Conservation (phyloP, 2,329 filamentous ascomycete genomes). For the Akanthomyces uredinophilus region DNA sequence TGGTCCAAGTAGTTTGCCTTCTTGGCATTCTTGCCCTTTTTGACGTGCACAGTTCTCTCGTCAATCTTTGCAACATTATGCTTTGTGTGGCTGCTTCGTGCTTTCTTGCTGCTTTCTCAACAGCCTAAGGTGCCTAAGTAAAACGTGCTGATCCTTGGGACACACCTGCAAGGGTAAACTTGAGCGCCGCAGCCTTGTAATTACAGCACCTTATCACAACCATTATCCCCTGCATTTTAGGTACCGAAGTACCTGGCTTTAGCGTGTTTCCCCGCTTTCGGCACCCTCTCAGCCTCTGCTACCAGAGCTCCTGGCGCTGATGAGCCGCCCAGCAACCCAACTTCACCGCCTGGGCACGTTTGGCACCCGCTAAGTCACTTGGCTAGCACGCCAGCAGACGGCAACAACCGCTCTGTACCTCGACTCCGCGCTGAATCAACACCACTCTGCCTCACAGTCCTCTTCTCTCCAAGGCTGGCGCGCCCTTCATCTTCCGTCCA, state of each 20-base stretch:
- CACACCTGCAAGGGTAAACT: not conserved
- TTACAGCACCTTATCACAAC: not conserved
- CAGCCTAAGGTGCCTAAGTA: too few relatives aligned
- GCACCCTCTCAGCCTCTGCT: not conserved
- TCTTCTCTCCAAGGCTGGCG: constrained; percentile 4
- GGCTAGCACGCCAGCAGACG: not conserved
- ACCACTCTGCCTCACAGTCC: not conserved
- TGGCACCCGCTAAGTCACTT: not conserved
- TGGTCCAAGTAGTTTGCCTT: not conserved
- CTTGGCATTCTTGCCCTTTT: not conserved
- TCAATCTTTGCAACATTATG: not conserved
- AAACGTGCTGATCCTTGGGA: not conserved
- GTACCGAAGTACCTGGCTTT: not conserved
- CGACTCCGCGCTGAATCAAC: constrained; percentile 10
- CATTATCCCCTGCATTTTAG: not conserved
- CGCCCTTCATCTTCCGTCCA: constrained; percentile 4
- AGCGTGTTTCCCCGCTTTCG: constrained; percentile 6
- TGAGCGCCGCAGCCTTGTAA: not conserved
- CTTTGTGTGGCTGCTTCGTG: not conserved
- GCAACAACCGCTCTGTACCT: not conserved
- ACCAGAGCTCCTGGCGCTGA: not conserved
- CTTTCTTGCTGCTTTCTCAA: not conserved
- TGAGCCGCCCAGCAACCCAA: not conserved
- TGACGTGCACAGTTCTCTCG: not conserved
- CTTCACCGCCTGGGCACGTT: constrained; percentile 1